Evolutionary conservation across 306 rosid genomes (phyloP).

Genomic region (Fragaria nilgerrensis): DNA sequence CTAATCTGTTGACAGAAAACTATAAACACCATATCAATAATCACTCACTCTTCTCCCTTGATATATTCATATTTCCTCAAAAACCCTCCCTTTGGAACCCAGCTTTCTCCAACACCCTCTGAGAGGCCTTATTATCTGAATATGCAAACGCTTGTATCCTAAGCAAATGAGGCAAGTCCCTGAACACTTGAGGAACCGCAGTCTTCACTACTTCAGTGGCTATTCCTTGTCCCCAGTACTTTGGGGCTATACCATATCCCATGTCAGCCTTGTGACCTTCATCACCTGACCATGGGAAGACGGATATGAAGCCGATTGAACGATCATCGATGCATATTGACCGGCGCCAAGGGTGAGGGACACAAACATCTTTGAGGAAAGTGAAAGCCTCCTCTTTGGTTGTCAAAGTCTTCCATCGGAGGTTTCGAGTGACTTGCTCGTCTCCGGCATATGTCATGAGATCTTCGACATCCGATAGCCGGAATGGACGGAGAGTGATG

Average conservation of each 20-base stretch:
- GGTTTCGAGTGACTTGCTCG: constrained; percentile 34
- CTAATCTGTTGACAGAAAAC: constrained; percentile 41
- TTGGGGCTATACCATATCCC: constrained; percentile 44
- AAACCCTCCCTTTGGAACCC: constrained; percentile 64
- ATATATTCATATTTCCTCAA: constrained; percentile 44
- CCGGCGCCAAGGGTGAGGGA: constrained; percentile 61
- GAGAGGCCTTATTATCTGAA: constrained; percentile 50
- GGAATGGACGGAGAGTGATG: constrained; percentile 46
- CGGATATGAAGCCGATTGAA: constrained; percentile 42
- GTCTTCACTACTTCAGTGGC: constrained; percentile 40
- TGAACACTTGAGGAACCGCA: constrained; percentile 40
- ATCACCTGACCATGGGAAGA: constrained; percentile 36
- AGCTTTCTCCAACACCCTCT: constrained; percentile 58
- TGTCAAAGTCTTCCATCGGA: constrained; percentile 38
- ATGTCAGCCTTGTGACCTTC: constrained; percentile 48
- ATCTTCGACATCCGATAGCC: constrained; percentile 49
- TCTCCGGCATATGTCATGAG: constrained; percentile 61
- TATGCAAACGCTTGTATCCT: constrained; percentile 47
- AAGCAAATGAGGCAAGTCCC: constrained; percentile 40
- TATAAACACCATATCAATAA: constrained; percentile 40
- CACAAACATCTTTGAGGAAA: constrained; percentile 55
- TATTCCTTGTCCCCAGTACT: constrained; percentile 58
- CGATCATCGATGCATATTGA: constrained; percentile 51
- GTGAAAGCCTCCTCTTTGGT: constrained; percentile 50
- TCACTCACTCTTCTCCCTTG: constrained; percentile 39